Evolutionary conservation across 805 yeast genomes (phyloP).

Genomic region (Yarrowia alimentaria): DNA sequence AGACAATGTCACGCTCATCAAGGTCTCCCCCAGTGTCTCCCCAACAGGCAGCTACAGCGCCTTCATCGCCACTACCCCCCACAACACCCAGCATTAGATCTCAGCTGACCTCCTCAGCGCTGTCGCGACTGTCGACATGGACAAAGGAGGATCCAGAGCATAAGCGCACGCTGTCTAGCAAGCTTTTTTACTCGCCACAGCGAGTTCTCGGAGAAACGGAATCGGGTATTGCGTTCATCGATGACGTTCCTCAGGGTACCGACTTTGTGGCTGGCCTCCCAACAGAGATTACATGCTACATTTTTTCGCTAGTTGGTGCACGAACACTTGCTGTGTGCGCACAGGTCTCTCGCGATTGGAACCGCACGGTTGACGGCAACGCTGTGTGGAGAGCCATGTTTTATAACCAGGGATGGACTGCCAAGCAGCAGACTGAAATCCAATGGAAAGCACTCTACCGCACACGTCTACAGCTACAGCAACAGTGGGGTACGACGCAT

Average conservation of each 20-base stretch:
- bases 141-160: constrained; percentile 14
- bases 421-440: constrained; percentile 30
- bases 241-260: constrained; percentile 24
- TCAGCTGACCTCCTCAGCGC: constrained; percentile 2
- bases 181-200: constrained; percentile 15
- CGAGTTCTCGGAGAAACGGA: constrained; percentile 31
- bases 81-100: too few relatives aligned
- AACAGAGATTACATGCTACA: constrained; percentile 30
- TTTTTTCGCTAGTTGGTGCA: constrained; percentile 32
- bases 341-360: constrained; percentile 34
- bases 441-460: constrained; percentile 35
- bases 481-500: constrained; percentile 36
- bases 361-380: constrained; percentile 28
- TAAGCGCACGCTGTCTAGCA: constrained; percentile 16
- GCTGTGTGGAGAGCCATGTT: constrained; percentile 34
- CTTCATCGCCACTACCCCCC: too few relatives aligned
- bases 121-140: constrained; percentile 13
- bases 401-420: constrained; percentile 30
- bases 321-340: constrained; percentile 30
- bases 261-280: constrained; percentile 32
- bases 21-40: too few relatives aligned
- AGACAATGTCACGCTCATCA: too few relatives aligned
- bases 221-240: constrained; percentile 33
- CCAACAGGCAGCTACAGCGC: too few relatives aligned
- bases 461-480: constrained; percentile 34